Conservation (phyloP, 1,284 basidiomycete species). For the Neolentinus lepideus region DNA sequence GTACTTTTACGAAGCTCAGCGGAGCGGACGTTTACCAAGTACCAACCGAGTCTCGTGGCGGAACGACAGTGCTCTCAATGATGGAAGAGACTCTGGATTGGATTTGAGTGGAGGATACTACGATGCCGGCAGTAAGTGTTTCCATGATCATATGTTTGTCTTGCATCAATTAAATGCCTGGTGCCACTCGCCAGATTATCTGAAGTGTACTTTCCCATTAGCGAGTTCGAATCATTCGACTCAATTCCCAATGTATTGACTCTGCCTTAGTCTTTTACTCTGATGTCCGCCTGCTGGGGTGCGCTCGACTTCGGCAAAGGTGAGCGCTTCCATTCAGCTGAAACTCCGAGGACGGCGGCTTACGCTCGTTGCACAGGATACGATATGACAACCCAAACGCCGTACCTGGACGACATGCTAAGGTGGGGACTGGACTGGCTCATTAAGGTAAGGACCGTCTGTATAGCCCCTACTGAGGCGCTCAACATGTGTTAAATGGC, state of each 20-base stretch:
- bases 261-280: slow-evolving; percentile 52
- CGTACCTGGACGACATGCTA: slow-evolving; percentile 82
- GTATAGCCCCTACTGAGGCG: neutral
- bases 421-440: slow-evolving; percentile 92
- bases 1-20: slow-evolving; percentile 89
- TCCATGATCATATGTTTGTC: neutral
- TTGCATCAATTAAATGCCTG: neutral
- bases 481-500: neutral
- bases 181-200: slow-evolving; percentile 53
- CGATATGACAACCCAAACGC: slow-evolving; percentile 76
- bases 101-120: slow-evolving; percentile 87
- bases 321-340: slow-evolving; percentile 19
- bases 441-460: slow-evolving; percentile 53
- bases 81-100: slow-evolving; percentile 69
- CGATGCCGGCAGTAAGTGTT: slow-evolving; percentile 72
- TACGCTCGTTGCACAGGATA: slow-evolving; percentile 45
- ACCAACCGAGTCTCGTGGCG: slow-evolving; percentile 81
- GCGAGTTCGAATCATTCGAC: slow-evolving; percentile 26
- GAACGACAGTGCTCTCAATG: slow-evolving; percentile 71
- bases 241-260: neutral
- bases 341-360: neutral
- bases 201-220: slow-evolving; percentile 81
- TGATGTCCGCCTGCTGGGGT: slow-evolving; percentile 86
- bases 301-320: slow-evolving; percentile 77
- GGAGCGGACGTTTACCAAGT: slow-evolving; percentile 67